Percentiles rank a stretch among this genome's conserved stretches.
phyloP scores from a whole-genome alignment of 1,284 basidiomycete genomes.

The Leccinum griseonigrum region DNA sequence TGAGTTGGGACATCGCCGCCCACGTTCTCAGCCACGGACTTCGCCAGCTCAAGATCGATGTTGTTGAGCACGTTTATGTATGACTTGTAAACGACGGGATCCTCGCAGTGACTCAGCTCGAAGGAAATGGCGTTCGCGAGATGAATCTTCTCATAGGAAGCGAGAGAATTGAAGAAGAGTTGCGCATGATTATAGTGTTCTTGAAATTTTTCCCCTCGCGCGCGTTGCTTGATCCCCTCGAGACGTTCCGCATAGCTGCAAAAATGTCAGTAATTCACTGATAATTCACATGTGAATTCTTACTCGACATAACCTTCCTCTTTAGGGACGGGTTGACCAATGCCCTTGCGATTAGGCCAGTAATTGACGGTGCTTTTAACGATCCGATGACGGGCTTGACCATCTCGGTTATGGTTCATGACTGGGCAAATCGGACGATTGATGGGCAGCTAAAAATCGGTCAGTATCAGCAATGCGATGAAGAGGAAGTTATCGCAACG shows the following conservation, averaged over 20 bases:
- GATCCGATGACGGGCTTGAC: slow-evolving; percentile 57
- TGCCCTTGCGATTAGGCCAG: slow-evolving; percentile 68
- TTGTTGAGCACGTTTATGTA: slow-evolving; percentile 67
- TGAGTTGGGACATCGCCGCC: slow-evolving; percentile 56
- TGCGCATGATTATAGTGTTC: slow-evolving; percentile 72
- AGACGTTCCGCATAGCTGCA: slow-evolving; percentile 49
- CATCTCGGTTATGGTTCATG: slow-evolving; percentile 71
- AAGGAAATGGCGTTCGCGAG: slow-evolving; percentile 68
- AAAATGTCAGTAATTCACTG: neutral
- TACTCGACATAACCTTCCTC: slow-evolving; percentile 64
- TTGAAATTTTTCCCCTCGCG: slow-evolving; percentile 69
- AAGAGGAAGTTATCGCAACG: neutral
- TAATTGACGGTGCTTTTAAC: slow-evolving; percentile 65
- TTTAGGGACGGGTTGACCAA: slow-evolving; percentile 47
- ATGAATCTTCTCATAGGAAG: slow-evolving; percentile 64
- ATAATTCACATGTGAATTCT: slow-evolving; percentile 12
- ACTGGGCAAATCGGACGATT: slow-evolving; percentile 83
- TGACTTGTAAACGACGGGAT: slow-evolving; percentile 63
- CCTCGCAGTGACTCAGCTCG: slow-evolving; percentile 78
- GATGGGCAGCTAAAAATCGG: slow-evolving; percentile 61
- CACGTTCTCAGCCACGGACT: slow-evolving; percentile 60
- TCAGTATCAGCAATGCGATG: neutral
- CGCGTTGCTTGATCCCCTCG: slow-evolving; percentile 64
- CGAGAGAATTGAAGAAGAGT: slow-evolving; percentile 79
- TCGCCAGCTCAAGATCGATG: slow-evolving; percentile 69